phyloP scores from a whole-genome alignment of 306 rosid genomes.

The Corylus avellana region DNA sequence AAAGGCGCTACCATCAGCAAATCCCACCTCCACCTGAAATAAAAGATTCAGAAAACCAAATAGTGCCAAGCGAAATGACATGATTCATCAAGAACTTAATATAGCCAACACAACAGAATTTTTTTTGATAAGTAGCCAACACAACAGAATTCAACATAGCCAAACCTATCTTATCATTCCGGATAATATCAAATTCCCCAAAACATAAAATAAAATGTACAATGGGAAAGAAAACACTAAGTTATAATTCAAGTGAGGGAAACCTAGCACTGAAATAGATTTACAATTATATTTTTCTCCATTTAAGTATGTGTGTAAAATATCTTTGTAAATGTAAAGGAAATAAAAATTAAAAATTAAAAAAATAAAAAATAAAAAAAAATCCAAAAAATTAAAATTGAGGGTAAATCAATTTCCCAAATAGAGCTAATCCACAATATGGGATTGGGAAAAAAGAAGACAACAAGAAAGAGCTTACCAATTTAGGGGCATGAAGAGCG shows the following conservation, averaged over 20 bases:
- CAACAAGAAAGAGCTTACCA: constrained; percentile 31
- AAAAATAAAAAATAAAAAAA: neutral
- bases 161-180: neutral
- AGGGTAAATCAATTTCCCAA: neutral
- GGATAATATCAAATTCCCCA: neutral
- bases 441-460: neutral
- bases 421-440: neutral
- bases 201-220: neutral
- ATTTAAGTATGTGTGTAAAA: too few relatives aligned
- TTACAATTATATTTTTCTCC: neutral
- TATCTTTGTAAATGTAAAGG: too few relatives aligned
- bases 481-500: constrained; percentile 72
- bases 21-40: constrained; percentile 73
- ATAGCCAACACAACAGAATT: too few relatives aligned
- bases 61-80: neutral
- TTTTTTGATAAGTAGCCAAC: too few relatives aligned
- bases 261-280: neutral
- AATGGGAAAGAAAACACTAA: neutral
- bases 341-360: neutral
- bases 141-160: neutral
- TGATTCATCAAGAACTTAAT: neutral
- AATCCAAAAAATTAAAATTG: neutral
- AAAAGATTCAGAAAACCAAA: neutral
- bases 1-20: constrained; percentile 57
- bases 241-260: neutral